Base-by-base conservation (phyloP, 2,329 filamentous ascomycete genomes). In the Byssochlamys sp. region DNA sequence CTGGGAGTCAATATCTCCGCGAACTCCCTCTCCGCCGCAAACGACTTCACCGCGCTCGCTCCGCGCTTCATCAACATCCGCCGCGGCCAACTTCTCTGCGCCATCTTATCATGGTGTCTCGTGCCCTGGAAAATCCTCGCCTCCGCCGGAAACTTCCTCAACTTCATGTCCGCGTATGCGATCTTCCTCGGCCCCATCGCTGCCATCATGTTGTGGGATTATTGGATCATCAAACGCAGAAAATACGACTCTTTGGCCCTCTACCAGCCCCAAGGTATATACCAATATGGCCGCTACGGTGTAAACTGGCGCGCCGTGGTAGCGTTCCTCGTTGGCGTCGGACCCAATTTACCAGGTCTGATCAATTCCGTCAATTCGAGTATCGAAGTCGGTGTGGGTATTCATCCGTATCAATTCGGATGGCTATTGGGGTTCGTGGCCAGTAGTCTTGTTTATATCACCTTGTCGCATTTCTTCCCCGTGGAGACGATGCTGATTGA, bases 61-160 rank as follows among this genome's bases (percentile, higher is more conserved):
- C 81, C 82, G 0, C 70, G 71, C 27, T 82, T 77, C 64, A 67
- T 84, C 59, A 83, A 84, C 61, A 82, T 85, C 63, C 72, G 73
- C 6, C 78, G 83, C 19, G 82, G 82, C 6, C 80, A 80, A 57
- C 69, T 84, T 31, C 71, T 84, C 50, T 78, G 80, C 4, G 80
- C 81, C 1, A 54, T 84, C 2, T 67, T 84, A 0, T 80, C 79
- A 25, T 86, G 83, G 82, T 77, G 78, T 2, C 75, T 86, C 31
- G 82, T 84, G 0, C 84, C 83, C 1, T 87, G 84, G 84, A 85
- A 85, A 71, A 87, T 87, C 58, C 73, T 87, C 19, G 75, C 69
- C 33, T 84, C 80, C 0, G 84, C 84, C 1, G 67, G 71, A 1
- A 83, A 79, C 1, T 83, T 87, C 62, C 71, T 86, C 2, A 78